Percentiles rank a stretch among this genome's conserved stretches.
Conservation (phyloP, 345 rosid genomes). For the Eucalyptus guilfoylei region DNA sequence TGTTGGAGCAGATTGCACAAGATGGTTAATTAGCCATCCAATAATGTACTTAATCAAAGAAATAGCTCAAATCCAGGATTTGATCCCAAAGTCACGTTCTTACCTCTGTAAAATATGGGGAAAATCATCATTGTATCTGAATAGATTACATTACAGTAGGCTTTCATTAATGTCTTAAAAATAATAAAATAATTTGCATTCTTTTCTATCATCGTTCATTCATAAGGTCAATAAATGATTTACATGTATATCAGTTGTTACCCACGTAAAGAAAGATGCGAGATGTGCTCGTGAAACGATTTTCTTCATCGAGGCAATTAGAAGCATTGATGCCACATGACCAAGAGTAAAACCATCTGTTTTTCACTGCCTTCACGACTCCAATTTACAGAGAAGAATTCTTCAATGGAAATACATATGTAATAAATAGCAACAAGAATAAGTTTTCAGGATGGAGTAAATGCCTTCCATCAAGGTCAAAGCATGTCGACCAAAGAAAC, state of each 20-base stretch:
- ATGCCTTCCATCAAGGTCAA: background rate
- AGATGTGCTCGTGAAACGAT: background rate
- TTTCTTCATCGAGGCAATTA: background rate
- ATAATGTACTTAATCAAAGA: background rate
- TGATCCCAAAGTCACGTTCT: background rate
- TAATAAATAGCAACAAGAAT: background rate
- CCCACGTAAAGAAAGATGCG: background rate
- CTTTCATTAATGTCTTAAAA: background rate
- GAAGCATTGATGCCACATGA: background rate
- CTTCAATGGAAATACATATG: background rate
- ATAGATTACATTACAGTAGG: background rate
- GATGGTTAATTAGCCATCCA: background rate
- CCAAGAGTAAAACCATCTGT: background rate
- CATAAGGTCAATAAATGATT: background rate
- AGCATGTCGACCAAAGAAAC: background rate
- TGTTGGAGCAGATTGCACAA: background rate
- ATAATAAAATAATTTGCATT: background rate
- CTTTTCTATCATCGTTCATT: background rate
- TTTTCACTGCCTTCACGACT: background rate
- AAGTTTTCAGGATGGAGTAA: background rate
- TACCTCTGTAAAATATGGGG: background rate
- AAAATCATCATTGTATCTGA: background rate
- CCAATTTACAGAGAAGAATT: background rate
- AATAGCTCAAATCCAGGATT: background rate
- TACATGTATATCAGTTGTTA: background rate